phyloP scores from a whole-genome alignment of 2,329 filamentous ascomycete species.

The Neopestalotiopsis rosae region DNA sequence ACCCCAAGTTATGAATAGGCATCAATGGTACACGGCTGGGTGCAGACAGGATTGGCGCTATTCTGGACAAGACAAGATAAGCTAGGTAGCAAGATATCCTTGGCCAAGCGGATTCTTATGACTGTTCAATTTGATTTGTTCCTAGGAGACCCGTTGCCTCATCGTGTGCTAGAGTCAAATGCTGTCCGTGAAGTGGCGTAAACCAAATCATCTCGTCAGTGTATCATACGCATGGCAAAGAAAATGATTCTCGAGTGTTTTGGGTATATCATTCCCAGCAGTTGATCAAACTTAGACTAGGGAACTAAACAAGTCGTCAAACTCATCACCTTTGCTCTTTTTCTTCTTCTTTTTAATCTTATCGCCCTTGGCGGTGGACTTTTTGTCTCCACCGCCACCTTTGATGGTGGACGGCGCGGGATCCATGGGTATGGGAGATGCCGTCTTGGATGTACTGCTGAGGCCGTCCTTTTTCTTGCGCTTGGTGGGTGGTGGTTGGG shows the following conservation, averaged over 20 bases:
- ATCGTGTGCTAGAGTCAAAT: too few relatives aligned
- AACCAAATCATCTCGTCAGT: neutral
- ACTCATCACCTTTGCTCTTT: constrained; percentile 65
- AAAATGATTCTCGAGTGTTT: too few relatives aligned
- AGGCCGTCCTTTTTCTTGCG: constrained; percentile 16
- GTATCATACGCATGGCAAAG: too few relatives aligned
- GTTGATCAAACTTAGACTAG: constrained; percentile 42
- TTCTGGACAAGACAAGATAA: neutral
- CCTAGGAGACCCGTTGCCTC: too few relatives aligned
- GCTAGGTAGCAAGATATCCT: neutral
- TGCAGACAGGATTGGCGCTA: constrained; percentile 4
- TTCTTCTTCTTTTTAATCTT: constrained; percentile 55
- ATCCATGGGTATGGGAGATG: neutral
- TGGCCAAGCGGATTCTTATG: neutral
- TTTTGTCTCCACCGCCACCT: constrained; percentile 21
- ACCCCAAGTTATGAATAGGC: neutral
- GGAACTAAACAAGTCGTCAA: constrained; percentile 75
- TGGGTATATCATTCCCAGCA: too few relatives aligned
- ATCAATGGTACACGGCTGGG: neutral
- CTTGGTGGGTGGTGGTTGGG: neutral
- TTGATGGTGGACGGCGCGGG: neutral
- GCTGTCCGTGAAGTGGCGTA: neutral
- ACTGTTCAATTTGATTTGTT: too few relatives aligned
- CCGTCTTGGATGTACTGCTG: constrained; percentile 13
- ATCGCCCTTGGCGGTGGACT: constrained; percentile 13